Evolutionary conservation across 2,329 filamentous ascomycete species (phyloP).

Genomic region (Orbilia ellipsospora): DNA sequence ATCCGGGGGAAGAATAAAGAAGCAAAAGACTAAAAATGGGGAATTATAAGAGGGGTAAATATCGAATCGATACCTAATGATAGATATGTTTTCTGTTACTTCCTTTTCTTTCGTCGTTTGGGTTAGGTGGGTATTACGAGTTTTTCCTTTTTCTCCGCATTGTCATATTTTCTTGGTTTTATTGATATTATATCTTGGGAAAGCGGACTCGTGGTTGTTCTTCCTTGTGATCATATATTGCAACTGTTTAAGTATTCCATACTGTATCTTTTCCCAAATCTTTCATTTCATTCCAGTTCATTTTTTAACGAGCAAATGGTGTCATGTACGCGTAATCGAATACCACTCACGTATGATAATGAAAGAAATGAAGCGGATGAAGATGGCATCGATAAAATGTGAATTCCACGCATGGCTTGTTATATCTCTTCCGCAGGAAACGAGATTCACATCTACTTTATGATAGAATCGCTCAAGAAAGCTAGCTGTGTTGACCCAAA

Average conservation of each 20-base stretch:
- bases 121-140: background rate
- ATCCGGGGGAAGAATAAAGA: background rate
- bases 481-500: too few relatives aligned
- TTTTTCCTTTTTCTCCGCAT: background rate
- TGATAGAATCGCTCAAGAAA: too few relatives aligned
- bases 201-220: too few relatives aligned
- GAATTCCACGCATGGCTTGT: background rate
- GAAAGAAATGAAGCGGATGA: background rate
- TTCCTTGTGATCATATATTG: too few relatives aligned
- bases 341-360: slow-evolving; percentile 5
- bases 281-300: background rate
- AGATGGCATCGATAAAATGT: background rate
- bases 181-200: background rate
- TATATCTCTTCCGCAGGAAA: background rate
- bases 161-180: background rate
- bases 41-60: background rate
- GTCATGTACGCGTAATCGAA: slow-evolving; percentile 12
- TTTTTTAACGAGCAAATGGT: slow-evolving; percentile 6
- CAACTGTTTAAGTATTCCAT: background rate
- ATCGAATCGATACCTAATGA: slow-evolving; percentile 20
- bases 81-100: slow-evolving; percentile 13
- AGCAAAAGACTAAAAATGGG: background rate
- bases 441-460: background rate
- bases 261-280: background rate
- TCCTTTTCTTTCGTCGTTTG: slow-evolving; percentile 1